phyloP scores from a whole-genome alignment of 176 grass and related monocot genomes.

The Alopecurus myosuroides region DNA sequence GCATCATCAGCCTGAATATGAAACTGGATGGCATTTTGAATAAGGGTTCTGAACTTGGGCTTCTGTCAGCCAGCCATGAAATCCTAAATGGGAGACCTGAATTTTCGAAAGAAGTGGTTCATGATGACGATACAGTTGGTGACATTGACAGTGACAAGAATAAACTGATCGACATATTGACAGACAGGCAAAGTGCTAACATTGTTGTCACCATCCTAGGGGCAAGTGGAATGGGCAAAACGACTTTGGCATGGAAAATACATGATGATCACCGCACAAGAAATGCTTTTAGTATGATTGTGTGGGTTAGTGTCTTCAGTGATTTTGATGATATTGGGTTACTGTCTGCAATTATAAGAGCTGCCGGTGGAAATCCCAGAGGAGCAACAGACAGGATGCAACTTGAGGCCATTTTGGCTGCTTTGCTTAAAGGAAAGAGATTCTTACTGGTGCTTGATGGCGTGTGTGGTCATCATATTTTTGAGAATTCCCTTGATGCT shows the following conservation, averaged over 20 bases:
- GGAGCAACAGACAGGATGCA: constrained; percentile 21
- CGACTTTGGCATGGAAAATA: constrained; percentile 40
- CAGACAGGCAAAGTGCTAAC: constrained; percentile 18
- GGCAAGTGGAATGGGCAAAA: constrained; percentile 40
- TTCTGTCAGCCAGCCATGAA: neutral
- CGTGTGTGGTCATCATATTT: constrained; percentile 21
- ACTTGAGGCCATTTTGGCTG: constrained; percentile 40
- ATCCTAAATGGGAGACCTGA: neutral
- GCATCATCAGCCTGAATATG: constrained; percentile 6
- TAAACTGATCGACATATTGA: constrained; percentile 29
- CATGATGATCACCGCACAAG: constrained; percentile 31
- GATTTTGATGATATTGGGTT: constrained; percentile 27
- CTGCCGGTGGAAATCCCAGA: constrained; percentile 36
- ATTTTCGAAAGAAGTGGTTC: neutral
- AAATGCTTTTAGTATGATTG: constrained; percentile 25
- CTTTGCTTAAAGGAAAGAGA: constrained; percentile 38
- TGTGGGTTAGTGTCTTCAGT: constrained; percentile 36
- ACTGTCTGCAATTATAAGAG: constrained; percentile 33
- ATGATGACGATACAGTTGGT: constrained; percentile 11
- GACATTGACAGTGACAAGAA: constrained; percentile 31
- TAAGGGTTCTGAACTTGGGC: too few species aligned
- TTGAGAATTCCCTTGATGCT: constrained; percentile 26
- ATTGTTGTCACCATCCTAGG: constrained; percentile 29
- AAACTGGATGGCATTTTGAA: neutral
- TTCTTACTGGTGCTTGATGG: constrained; percentile 52